Base-by-base conservation (phyloP, 495 filamentous ascomycete genomes). In the Baudoinia panamericana region DNA sequence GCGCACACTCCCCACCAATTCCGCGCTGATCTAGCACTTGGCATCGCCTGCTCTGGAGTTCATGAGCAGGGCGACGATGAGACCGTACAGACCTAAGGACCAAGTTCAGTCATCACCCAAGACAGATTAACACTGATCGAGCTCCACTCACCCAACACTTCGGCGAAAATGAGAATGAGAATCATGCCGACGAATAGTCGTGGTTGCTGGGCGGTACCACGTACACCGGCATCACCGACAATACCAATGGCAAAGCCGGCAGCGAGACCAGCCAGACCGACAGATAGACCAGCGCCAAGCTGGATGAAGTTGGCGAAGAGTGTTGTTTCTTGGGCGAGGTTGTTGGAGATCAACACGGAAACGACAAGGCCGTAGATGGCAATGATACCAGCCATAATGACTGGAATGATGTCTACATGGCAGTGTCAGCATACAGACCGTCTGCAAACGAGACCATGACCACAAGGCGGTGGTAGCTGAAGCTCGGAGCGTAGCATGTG, bases 341-440 rank as follows among this genome's bases (percentile, higher is more conserved):
- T 76, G 64, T 92, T 87, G 54, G 92, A 94, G 63, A 99, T 87
- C 59, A 99, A 65, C 64, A 99, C 90, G 3, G 88, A 95, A 39
- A 99, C 90, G 68, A 99, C 90, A 38, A 99, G 76, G 55, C 90
- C 90, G 72, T 99, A 99, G 67, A 99, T 99, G 79, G 82, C 92
- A 65, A 99, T 95, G 68, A 99, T 99, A 96, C 90, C 90, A 71
- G 90, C 90, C 90, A 99, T 99, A 75, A 99, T 93, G 65, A 97
- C 90, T 58, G 90, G 90, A 45, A 97, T 86, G 59, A 97, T 93
- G 72, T 96, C 90, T 97, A 50, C 20, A n/a, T 21, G 38, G 4
- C n/a, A n/a, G n/a, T n/a, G 18, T 12, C 5, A 37, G 7, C 16
- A 19, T 18, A 5, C n/a, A n/a, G n/a, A n/a, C n/a, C n/a, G n/a